phyloP scores from a whole-genome alignment of 805 yeast genomes.

The fission yeast (Schizosaccharomyces pombe) region DNA sequence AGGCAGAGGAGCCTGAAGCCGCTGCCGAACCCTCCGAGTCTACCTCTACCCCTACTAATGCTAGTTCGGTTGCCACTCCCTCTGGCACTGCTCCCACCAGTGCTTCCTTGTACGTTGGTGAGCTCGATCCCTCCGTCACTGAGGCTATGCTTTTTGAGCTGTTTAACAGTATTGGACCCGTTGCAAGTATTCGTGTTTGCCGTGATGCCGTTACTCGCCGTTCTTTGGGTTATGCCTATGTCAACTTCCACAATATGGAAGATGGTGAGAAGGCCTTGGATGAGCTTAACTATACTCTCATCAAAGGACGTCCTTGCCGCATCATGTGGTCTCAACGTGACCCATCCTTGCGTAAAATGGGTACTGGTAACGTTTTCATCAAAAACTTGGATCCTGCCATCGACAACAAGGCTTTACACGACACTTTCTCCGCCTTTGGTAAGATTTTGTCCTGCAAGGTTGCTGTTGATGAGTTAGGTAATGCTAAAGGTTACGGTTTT shows the following conservation, averaged over 20 bases:
- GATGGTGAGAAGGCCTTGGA: constrained; percentile 90
- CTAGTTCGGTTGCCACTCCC: background rate
- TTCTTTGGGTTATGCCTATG: constrained; percentile 94
- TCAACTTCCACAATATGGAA: constrained; percentile 68
- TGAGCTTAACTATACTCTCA: constrained; percentile 77
- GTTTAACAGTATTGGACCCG: constrained; percentile 85
- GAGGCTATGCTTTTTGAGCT: constrained; percentile 89
- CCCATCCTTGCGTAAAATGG: constrained; percentile 81
- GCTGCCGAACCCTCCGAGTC: background rate
- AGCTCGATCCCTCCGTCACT: constrained; percentile 72
- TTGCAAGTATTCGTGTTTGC: constrained; percentile 91
- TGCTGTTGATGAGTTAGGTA: constrained; percentile 79
- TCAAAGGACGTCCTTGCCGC: constrained; percentile 92
- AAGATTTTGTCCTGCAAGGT: constrained; percentile 89
- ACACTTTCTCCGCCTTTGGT: constrained; percentile 93
- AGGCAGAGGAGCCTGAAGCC: background rate
- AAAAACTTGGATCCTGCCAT: constrained; percentile 95
- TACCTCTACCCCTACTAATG: background rate
- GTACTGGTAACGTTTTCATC: constrained; percentile 90
- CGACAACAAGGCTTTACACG: constrained; percentile 96
- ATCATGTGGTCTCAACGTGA: constrained; percentile 99
- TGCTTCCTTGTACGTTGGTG: constrained; percentile 85
- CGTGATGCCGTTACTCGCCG: constrained; percentile 94
- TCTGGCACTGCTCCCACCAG: background rate
- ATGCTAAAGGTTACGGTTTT: constrained; percentile 88